Conservation (phyloP, 148 eudicot genomes). For the Gaultheria prostrata region DNA sequence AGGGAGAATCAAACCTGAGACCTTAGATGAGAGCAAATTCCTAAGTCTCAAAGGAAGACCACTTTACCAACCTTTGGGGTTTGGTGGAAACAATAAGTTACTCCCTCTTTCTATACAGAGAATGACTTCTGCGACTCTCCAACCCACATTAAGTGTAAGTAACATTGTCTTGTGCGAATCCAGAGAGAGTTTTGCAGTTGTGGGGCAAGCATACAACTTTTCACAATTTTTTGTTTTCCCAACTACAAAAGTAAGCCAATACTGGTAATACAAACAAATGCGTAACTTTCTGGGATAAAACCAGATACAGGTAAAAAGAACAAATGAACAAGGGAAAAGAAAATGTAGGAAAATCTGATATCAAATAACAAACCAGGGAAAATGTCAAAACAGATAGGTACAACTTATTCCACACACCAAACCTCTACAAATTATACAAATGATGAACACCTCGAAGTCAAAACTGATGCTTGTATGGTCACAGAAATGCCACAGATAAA, state of each 20-base stretch:
- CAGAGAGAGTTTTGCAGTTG: background rate
- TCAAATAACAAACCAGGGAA: background rate
- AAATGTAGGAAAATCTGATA: background rate
- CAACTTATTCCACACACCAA: slow-evolving; percentile 12
- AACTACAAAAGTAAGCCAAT: background rate
- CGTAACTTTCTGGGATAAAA: background rate
- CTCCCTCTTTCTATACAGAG: background rate
- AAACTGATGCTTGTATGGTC: background rate
- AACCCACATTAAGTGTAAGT: background rate
- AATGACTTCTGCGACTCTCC: background rate
- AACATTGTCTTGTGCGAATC: background rate
- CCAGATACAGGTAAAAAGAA: background rate
- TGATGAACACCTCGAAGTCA: background rate
- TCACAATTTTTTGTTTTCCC: background rate
- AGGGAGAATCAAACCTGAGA: no score
- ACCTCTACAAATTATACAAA: slow-evolving; percentile 11
- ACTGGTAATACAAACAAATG: background rate
- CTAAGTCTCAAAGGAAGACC: no score
- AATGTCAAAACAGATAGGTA: background rate
- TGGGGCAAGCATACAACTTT: background rate
- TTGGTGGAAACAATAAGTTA: no score
- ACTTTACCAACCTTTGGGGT: no score
- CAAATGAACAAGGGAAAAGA: slow-evolving; percentile 4
- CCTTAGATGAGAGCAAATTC: no score
- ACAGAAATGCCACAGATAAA: background rate